Conservation (phyloP, 192 early-diverging fungal genomes). For the Podila clonocystis region DNA sequence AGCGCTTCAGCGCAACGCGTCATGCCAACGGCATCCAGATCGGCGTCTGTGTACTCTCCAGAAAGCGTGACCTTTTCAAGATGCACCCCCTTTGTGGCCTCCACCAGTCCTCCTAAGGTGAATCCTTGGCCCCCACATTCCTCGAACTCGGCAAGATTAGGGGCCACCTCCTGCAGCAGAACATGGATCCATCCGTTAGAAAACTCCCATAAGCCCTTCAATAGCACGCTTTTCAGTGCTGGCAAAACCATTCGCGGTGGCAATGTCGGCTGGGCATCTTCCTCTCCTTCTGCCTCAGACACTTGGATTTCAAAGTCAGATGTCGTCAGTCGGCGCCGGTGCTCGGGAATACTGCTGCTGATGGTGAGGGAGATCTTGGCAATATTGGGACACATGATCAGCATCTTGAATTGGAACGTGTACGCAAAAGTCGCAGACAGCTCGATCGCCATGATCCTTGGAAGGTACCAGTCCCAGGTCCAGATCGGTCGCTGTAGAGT, state of each 20-base stretch:
- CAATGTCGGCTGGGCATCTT: background rate
- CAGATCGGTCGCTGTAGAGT: background rate
- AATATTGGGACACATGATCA: background rate
- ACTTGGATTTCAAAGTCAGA: background rate
- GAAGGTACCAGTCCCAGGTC: constrained; percentile 12
- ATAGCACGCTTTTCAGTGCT: background rate
- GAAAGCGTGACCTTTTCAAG: background rate
- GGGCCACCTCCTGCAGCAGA: background rate
- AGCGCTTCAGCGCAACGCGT: background rate
- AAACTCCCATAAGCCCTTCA: background rate
- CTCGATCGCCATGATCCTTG: background rate
- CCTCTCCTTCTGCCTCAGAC: background rate
- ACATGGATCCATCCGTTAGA: background rate
- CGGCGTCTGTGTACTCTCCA: background rate
- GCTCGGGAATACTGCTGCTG: background rate
- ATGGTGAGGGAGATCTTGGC: background rate
- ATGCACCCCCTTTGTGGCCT: background rate
- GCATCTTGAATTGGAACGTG: constrained; percentile 9
- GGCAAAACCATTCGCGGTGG: background rate
- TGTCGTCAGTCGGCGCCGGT: background rate
- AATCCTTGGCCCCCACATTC: background rate
- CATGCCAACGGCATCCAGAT: background rate
- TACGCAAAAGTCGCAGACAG: constrained; percentile 4
- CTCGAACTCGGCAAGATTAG: background rate
- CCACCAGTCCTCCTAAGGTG: background rate